These are phyloP conservation scores for Epicoccum nigrum DNA, from an alignment of 2,329 filamentous ascomycete species.

Conservation along the genomic window DNA sequence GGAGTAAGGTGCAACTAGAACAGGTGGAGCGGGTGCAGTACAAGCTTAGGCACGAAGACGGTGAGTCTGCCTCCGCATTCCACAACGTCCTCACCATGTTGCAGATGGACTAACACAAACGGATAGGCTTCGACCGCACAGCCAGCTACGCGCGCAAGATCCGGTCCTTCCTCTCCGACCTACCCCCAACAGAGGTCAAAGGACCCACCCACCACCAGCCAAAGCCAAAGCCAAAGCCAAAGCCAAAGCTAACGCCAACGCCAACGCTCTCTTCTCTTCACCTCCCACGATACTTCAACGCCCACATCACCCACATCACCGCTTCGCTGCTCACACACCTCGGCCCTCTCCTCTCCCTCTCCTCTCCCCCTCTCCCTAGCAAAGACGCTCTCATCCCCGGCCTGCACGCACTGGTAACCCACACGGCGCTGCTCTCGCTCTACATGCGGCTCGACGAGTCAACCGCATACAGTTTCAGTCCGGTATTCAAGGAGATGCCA, in stretches of 20 bases:
- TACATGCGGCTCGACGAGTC: slow-evolving; percentile 32
- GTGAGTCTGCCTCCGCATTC: slow-evolving; percentile 17
- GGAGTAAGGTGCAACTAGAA: slow-evolving; percentile 2
- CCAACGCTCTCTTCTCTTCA: not conserved
- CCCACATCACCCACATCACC: slow-evolving; percentile 27
- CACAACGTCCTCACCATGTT: not conserved
- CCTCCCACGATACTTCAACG: slow-evolving; percentile 32
- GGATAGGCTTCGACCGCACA: slow-evolving; percentile 31
- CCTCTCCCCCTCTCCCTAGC: not conserved
- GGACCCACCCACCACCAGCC: too few relatives aligned
- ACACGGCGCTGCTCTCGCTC: slow-evolving; percentile 34
- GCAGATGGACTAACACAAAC: not conserved
- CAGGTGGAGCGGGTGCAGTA: slow-evolving; percentile 17
- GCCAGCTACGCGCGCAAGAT: slow-evolving; percentile 18
- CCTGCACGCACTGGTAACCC: not conserved
- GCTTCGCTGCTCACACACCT: slow-evolving; percentile 30
- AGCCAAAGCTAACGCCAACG: too few relatives aligned
- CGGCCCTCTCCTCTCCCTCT: slow-evolving; percentile 24
- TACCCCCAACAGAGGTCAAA: not conserved
- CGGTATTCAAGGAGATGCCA: slow-evolving; percentile 35
- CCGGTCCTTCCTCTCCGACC: slow-evolving; percentile 1
- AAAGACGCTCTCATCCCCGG: not conserved
- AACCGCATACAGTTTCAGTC: slow-evolving; percentile 38
- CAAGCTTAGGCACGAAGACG: slow-evolving; percentile 23
- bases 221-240: too few relatives aligned